Evolutionary conservation across 2,329 filamentous ascomycete genomes (phyloP).

Genomic region (Pseudogymnoascus sp.): DNA sequence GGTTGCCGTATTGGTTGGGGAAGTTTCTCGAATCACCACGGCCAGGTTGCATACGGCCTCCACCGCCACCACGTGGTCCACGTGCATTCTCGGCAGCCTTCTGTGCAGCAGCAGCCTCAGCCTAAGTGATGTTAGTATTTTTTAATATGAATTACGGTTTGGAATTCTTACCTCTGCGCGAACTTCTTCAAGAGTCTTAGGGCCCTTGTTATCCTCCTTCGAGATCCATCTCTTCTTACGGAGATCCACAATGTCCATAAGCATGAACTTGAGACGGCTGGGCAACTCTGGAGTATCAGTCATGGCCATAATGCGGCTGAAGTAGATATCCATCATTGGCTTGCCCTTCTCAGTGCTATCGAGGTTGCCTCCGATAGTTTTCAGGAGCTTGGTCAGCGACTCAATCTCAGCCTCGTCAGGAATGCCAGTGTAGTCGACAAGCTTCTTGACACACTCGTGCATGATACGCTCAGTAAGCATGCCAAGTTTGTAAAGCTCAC

Average conservation of each 20-base stretch:
- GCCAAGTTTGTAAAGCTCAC: conserved; percentile 95
- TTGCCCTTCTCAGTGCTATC: conserved; percentile 76
- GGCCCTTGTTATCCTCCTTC: conserved; percentile 87
- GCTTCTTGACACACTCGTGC: conserved; percentile 96
- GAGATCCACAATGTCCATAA: conserved; percentile 87
- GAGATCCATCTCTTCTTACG: conserved; percentile 70
- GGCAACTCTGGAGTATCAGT: conserved; percentile 71
- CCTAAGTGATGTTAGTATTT: conserved; percentile 33
- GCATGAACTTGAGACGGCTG: conserved; percentile 91
- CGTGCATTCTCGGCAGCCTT: conserved; percentile 69
- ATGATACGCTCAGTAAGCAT: conserved; percentile 99
- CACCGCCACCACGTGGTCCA: conserved; percentile 57
- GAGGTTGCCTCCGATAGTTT: conserved; percentile 83
- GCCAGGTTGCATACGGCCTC: conserved; percentile 64
- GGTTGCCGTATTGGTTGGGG: conserved; percentile 63
- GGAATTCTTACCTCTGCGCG: conserved; percentile 62
- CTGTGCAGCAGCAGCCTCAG: conserved; percentile 68
- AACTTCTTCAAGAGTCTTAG: conserved; percentile 92
- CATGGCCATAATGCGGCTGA: conserved; percentile 77
- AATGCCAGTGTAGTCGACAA: conserved; percentile 87
- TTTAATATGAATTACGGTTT: not conserved
- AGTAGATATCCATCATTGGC: conserved; percentile 88
- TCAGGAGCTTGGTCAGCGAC: conserved; percentile 85
- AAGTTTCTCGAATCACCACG: conserved; percentile 85
- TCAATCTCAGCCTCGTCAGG: conserved; percentile 96